Base-by-base conservation (phyloP, 176 grass and related monocot species). In the Areca catechu region DNA sequence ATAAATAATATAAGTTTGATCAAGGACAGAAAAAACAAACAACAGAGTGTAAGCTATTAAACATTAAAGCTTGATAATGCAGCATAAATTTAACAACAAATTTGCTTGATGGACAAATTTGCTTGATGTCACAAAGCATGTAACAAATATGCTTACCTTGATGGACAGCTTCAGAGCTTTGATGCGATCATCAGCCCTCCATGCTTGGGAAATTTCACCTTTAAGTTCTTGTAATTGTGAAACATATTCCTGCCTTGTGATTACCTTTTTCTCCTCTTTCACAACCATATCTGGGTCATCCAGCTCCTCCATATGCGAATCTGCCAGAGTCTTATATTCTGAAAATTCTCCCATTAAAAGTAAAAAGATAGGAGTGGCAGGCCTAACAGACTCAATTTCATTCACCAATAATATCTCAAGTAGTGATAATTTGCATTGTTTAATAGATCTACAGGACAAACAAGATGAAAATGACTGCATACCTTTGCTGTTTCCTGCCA, bases 141-240 rank as follows among this genome's bases (percentile, higher is more conserved):
- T 37, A 55, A 10, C 22, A 17, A 20, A 10, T 20, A 55, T 28
- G 9, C 34, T 43, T 47, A 17, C 65, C 65, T 56, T 68, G 52
- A 68, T 56, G 27, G 65, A 68, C n/a, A 68, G 23, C 28, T 68
- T 68, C 17, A 68, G 25, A 43, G 51, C 65, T 68, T 15, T 68
- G 18, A 68, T 68, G 18, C 51, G 52, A 55, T 68, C 65, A 21
- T 68, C 65, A 10, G 65, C 25, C 34, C 51, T 56, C 65, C 65
- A 68, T 23, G 65, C 65, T 51, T 54, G 49, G 29, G 19, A 27
- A 68, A 68, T 68, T 56, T 68, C 65, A 48, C 52, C 27, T 37
- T 68, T 68, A 43, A 68, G 51, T 68, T 68, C 65, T 56, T 68
- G 65, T 21, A 68, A 56, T 20, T 51, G 51, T 55, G 19, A 37